Percentiles rank a stretch among this genome's conserved stretches.
phyloP scores from a whole-genome alignment of 495 filamentous ascomycete genomes.

The Penicillium cataractarum region DNA sequence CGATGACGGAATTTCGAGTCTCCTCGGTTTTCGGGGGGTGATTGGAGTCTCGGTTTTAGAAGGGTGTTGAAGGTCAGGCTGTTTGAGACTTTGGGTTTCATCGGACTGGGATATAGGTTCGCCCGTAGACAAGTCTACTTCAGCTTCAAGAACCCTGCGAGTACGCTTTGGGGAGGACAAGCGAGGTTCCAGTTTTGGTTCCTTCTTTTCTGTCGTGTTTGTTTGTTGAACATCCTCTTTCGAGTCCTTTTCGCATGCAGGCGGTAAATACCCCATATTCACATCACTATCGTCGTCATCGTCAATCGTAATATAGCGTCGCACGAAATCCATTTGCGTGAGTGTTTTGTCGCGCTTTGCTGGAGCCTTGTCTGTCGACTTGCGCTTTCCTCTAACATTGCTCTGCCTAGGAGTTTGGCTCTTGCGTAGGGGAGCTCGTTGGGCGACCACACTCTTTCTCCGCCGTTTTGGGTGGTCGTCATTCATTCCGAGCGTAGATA shows the following conservation, averaged over 20 bases:
- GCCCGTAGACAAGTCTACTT: slow-evolving; percentile 32
- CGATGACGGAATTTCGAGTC: slow-evolving; percentile 47
- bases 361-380: slow-evolving; percentile 25
- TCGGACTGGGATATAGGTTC: slow-evolving; percentile 26
- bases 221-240: slow-evolving; percentile 1
- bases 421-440: slow-evolving; percentile 13
- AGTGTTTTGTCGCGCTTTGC: slow-evolving; percentile 45
- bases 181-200: not conserved
- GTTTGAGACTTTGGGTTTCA: slow-evolving; percentile 14
- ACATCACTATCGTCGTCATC: slow-evolving; percentile 41
- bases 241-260: slow-evolving; percentile 21
- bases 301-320: slow-evolving; percentile 43
- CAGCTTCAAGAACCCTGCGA: slow-evolving; percentile 21
- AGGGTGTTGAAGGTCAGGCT: not conserved
- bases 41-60: slow-evolving; percentile 15
- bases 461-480: slow-evolving; percentile 24
- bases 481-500: slow-evolving; percentile 27
- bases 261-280: slow-evolving; percentile 41
- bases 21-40: slow-evolving; percentile 41
- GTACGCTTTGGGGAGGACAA: slow-evolving; percentile 15
- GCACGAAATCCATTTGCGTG: slow-evolving; percentile 53
- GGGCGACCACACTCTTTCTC: slow-evolving; percentile 14
- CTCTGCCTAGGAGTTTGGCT: slow-evolving; percentile 27
- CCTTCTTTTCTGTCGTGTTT: not conserved
- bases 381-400: slow-evolving; percentile 28